Evolutionary conservation across 805 yeast species (phyloP), one percentile per base, ranked within the genome.

Genomic region (Cyberlindnera maritima): DNA sequence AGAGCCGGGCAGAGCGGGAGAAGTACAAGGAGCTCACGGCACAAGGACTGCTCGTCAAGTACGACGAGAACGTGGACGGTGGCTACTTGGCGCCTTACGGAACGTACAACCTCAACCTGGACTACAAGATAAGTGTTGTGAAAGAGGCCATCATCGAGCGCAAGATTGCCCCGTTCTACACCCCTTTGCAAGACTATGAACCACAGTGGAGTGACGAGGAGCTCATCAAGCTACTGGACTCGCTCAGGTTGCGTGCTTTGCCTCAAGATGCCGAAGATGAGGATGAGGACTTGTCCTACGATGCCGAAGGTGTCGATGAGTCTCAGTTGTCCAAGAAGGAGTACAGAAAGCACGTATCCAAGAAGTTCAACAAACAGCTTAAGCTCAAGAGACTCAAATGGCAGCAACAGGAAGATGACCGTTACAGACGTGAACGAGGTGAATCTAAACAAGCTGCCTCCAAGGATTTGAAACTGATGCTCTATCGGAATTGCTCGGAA

Each of bases 21-120:
- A 62, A 60, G 42, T 62, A 63, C 42, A 75, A 75, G 46, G 86
- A 81, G 50, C 65, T 66, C 15, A 88, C 81, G 56, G 78, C 77
- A 44, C 56, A 68, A 51, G 75, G 80, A 20, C 67, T 86, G 44
- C 68, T 86, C 19, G 88, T 86, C 2, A 70, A 75, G 50, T 76
- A 65, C 57, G 72, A 72, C 34, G 96, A 88, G 59, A 79, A 72
- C 52, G 96, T 92, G 14, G 98, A 94, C 67, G 99, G 99, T 17
- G 99, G 99, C 2, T 90, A 70, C 61, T 67, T 92, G 53, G 96
- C 96, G 1, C 97, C 98, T 0, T 88, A 79, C 66, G 97, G 97
- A 2, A 86, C 87, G 28, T 92, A 92, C 66, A 79, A 82, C 53
- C 72, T 77, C 28, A 81, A 85, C 39, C 64, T 85, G 45, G 96